These are phyloP conservation scores for Torulaspora microellipsoides DNA, from an alignment of 805 yeast genomes.

Conservation along the genomic window DNA sequence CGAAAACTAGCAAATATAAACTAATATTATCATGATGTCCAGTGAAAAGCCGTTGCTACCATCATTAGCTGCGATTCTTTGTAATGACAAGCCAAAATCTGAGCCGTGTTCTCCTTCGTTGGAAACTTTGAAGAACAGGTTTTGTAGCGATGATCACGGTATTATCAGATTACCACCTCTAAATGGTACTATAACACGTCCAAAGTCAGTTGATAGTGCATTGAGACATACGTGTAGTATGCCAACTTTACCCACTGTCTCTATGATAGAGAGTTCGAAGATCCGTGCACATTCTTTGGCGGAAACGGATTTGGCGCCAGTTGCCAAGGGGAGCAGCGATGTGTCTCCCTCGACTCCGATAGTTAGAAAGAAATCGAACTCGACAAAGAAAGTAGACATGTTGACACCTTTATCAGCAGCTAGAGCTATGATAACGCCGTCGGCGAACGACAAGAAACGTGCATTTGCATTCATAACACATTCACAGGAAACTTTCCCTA, in stretches of 20 bases:
- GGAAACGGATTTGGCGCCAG: conserved; percentile 1
- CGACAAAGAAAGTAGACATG: conserved; percentile 20
- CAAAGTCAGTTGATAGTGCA: conserved; percentile 26
- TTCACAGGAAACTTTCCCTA: conserved; percentile 82
- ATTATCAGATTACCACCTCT: conserved; percentile 32
- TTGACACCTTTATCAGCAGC: conserved; percentile 34
- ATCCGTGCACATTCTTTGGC: conserved; percentile 7
- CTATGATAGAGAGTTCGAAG: background rate
- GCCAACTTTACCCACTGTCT: background rate
- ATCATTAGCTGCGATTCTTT: conserved; percentile 21
- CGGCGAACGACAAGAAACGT: conserved; percentile 33
- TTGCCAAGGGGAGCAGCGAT: background rate
- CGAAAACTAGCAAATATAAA: background rate
- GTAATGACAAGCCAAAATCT: conserved; percentile 9
- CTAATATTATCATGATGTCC: background rate
- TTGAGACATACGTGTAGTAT: conserved; percentile 21
- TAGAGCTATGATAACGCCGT: conserved; percentile 32
- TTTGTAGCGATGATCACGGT: conserved; percentile 26
- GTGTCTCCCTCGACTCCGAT: conserved; percentile 19
- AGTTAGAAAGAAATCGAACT: conserved; percentile 10
- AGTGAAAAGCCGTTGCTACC: conserved; percentile 15
- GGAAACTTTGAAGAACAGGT: conserved; percentile 15
- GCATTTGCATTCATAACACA: conserved; percentile 87
- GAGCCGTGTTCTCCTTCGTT: conserved; percentile 23
- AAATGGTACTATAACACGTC: conserved; percentile 15